phyloP scores from a whole-genome alignment of 2,329 filamentous ascomycete species.

The Ophiocordyceps robertsii region DNA sequence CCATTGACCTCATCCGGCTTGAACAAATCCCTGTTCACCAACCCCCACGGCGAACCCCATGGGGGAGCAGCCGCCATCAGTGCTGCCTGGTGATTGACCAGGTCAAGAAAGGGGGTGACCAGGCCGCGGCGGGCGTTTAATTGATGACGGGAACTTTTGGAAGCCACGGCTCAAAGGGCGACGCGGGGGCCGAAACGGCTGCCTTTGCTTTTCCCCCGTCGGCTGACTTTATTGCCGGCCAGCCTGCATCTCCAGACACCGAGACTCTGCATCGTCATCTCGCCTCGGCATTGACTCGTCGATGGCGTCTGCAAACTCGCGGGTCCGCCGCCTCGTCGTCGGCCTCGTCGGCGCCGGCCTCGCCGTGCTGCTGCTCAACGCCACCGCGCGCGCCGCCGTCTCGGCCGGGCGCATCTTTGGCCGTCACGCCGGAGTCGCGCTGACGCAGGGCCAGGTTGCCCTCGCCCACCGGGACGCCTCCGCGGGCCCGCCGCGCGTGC shows the following conservation, averaged over 20 bases:
- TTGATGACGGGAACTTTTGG: no score
- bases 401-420: constrained; percentile 1
- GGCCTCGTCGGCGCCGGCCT: not conserved
- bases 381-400: not conserved
- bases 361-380: not conserved
- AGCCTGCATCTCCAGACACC: not conserved
- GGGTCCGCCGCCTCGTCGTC: not conserved
- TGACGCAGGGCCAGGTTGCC: constrained; percentile 1
- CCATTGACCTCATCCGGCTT: no score
- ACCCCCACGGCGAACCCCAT: no score
- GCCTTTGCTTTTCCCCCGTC: no score
- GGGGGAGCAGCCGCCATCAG: no score
- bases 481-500: not conserved
- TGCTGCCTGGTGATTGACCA: no score
- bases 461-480: not conserved
- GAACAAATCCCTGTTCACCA: no score
- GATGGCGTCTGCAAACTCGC: not conserved
- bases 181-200: no score
- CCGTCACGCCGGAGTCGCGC: constrained; percentile 1
- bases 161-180: no score
- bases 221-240: not conserved
- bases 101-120: no score
- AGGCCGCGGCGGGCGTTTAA: no score
- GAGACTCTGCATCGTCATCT: not conserved
- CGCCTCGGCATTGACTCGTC: not conserved